Evolutionary conservation across 148 eudicot species (phyloP).

Genomic region (Rhododendron ferrugineum): DNA sequence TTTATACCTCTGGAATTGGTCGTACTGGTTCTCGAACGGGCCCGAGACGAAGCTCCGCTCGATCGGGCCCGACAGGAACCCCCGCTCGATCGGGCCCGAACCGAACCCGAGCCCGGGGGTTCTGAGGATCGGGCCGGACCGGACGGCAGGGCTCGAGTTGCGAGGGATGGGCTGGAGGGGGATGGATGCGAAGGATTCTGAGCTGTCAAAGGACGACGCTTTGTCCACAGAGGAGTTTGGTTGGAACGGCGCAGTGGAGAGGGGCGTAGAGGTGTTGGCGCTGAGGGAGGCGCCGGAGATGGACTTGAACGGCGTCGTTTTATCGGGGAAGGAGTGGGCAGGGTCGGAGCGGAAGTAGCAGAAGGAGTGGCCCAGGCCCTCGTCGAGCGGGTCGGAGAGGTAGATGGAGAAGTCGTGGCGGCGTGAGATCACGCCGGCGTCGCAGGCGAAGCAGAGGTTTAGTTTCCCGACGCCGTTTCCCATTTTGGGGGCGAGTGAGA

Average conservation of each 20-base stretch:
- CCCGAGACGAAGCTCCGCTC: constrained; percentile 51
- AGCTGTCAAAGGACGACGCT: constrained; percentile 53
- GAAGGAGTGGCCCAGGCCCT: constrained; percentile 55
- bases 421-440: constrained; percentile 52
- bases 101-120: constrained; percentile 11
- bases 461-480: constrained; percentile 75
- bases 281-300: constrained; percentile 70
- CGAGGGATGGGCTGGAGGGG: constrained; percentile 64
- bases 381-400: constrained; percentile 32
- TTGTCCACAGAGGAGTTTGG: constrained; percentile 19
- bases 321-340: background rate
- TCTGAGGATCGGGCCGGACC: constrained; percentile 41
- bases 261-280: constrained; percentile 59
- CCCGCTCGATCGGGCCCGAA: constrained; percentile 49
- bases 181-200: constrained; percentile 46
- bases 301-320: constrained; percentile 30
- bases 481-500: constrained; percentile 28
- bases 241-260: constrained; percentile 34
- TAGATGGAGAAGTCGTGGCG: constrained; percentile 42
- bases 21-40: constrained; percentile 41
- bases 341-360: constrained; percentile 48
- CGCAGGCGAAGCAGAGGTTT: constrained; percentile 53
- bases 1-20: constrained; percentile 27
- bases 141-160: constrained; percentile 18
- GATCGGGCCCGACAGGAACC: constrained; percentile 63